These are phyloP conservation scores for Elsinoe arachidis DNA, from an alignment of 2,329 filamentous ascomycete genomes.

Conservation along the genomic window DNA sequence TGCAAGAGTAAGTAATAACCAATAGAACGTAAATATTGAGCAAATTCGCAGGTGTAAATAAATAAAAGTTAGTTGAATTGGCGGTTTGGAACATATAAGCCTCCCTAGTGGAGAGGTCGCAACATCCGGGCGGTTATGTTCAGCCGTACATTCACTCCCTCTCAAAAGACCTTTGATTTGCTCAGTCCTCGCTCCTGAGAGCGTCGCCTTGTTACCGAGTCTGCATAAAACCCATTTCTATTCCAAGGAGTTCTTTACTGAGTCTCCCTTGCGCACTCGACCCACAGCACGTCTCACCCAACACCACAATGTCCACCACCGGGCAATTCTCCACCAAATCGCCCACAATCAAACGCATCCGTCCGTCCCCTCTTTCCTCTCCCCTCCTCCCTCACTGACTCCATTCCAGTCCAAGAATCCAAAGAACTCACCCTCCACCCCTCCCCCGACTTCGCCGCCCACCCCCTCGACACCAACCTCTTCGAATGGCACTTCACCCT, in stretches of 20 bases:
- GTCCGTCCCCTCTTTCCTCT: slow-evolving; percentile 39
- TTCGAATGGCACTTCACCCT: slow-evolving; percentile 99
- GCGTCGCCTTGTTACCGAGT: not conserved
- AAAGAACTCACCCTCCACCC: slow-evolving; percentile 72
- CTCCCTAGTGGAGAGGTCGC: no score
- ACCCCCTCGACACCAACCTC: slow-evolving; percentile 78
- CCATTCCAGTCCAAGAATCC: slow-evolving; percentile 69
- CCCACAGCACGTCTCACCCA: not conserved
- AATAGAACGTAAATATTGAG: no score
- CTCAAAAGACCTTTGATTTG: not conserved
- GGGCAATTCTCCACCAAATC: slow-evolving; percentile 60
- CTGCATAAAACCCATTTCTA: no score
- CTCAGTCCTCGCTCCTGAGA: not conserved
- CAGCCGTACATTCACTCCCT: not conserved
- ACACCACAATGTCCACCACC: slow-evolving; percentile 1
- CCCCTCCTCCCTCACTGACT: slow-evolving; percentile 11
- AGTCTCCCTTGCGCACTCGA: not conserved
- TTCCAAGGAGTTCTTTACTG: not conserved
- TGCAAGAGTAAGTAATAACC: no score
- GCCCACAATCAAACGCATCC: slow-evolving; percentile 75
- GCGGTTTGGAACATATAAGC: no score
- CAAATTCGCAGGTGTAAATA: no score
- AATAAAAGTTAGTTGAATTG: no score
- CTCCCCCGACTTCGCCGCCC: slow-evolving; percentile 75
- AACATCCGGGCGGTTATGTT: not conserved